Base-by-base conservation (phyloP, 176 grass and related monocot genomes). In the Avena sativa region DNA sequence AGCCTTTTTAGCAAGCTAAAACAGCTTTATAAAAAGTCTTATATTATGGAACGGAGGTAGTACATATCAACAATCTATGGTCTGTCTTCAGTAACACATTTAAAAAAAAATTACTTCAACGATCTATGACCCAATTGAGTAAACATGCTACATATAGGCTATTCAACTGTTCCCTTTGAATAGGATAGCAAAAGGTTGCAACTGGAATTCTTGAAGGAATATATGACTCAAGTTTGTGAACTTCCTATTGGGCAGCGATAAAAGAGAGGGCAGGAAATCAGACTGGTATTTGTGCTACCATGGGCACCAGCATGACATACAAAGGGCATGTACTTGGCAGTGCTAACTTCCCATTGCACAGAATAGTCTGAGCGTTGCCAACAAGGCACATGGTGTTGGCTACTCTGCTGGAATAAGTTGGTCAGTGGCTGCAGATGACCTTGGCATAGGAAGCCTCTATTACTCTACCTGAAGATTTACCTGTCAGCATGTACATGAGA, bases 381-480 rank as follows among this genome's bases (percentile, higher is more conserved):
- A 80, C 13, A 80, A 47, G 65, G 49, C 68, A 59, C n/a, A 59
- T 59, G 67, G 52, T 73, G 21, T 57, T 71, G n/a, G 36, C 32
- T 40, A 73, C 50, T 83, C 67, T 83, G 51, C 67, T 58, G 67
- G 34, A 58, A 40, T 53, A 71, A 56, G 50, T 43, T 58, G 66
- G 50, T 58, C 19, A 60, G 5, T 17, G 67, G 81, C 34, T 73
- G 67, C 53, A 73, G 9, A 58, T 16, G 52, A 25, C 52, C 36
- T 47, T 83, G 68, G 23, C 57, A 55, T 83, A 26, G 8, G 50
- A 23, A 72, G 40, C 21, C n/a, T 64, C 15, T 50, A 32, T 49
- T 21, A 15, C 21, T 63, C 43, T 49, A 81, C 60, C 21, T 49
- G 8, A 80, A 48, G 40, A 62, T 59, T 32, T 30, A 51, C 19